phyloP scores from a whole-genome alignment of 2,329 filamentous ascomycete species.

The Aspergillus quadricinctus region DNA sequence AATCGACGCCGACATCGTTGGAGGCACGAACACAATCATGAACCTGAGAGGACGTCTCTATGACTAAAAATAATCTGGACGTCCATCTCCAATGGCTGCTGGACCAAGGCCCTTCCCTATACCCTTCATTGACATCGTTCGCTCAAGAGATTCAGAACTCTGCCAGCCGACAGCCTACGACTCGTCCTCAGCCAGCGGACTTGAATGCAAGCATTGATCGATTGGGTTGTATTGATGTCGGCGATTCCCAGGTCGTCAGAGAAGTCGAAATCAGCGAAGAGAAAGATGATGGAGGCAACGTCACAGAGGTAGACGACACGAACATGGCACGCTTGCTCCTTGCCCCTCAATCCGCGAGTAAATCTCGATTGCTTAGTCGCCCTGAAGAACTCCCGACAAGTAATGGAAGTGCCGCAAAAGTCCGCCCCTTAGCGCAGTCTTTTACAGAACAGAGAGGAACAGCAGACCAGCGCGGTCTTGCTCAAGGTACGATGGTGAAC shows the following conservation, averaged over 20 bases:
- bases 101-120: conserved; percentile 34
- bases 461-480: conserved; percentile 3
- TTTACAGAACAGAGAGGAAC: conserved; percentile 3
- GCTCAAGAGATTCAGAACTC: conserved; percentile 20
- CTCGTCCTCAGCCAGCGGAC: not conserved
- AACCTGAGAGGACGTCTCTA: conserved; percentile 31
- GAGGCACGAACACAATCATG: conserved; percentile 21
- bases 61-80: conserved; percentile 47
- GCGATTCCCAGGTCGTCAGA: conserved; percentile 8
- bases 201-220: conserved; percentile 5
- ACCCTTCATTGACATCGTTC: conserved; percentile 27
- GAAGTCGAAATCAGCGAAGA: conserved; percentile 14
- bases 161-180: conserved; percentile 5
- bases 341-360: conserved; percentile 36
- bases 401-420: conserved; percentile 19
- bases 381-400: conserved; percentile 16
- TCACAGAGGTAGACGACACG: conserved; percentile 21
- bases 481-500: conserved; percentile 22
- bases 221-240: conserved; percentile 5
- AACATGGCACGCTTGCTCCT: conserved; percentile 45
- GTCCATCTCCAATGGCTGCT: conserved; percentile 46
- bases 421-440: conserved; percentile 9
- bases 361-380: conserved; percentile 38
- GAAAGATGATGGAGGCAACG: conserved; percentile 11
- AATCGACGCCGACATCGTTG: conserved; percentile 3